Evolutionary conservation across 1,139 yeast genomes (phyloP), one percentile per base, ranked within the genome.

Genomic region (Kluyveromyces sp.): DNA sequence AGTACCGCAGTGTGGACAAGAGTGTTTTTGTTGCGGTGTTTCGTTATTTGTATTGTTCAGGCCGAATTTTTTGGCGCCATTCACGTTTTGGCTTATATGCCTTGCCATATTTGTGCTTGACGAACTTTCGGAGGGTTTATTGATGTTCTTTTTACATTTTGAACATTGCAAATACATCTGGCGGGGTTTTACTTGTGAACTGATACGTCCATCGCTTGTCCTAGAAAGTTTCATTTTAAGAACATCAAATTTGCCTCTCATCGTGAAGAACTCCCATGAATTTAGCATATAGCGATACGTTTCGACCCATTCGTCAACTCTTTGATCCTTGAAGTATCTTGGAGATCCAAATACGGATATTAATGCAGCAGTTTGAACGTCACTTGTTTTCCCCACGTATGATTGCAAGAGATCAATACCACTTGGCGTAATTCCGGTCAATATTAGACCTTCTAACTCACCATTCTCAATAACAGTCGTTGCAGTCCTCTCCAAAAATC

Each of bases 351-450:
- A 87, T 2, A 90, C 74, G 0, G 88, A 77, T 7, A 90, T 79
- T 43, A 90, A 67, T 0, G 96, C 83, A 0, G 96, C 97, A 0
- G 96, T 89, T 65, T 92, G 98, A 2, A 90, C 86, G 63, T 92
- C 98, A 49, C 89, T 79, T 0, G 96, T 87, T 56, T 92, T 74
- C 61, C 89, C 94, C 38, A 90, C 95, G 64, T 85, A 92, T 2
- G 89, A 78, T 63, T 90, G 97, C 34, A 92, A 65, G 42, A 92
- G 71, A 60, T 87, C 87, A 29, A 88, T 78, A 0, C 96, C 95
- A 48, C 78, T 71, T 0, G 89, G 87, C 0, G 97, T 89, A 26
- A 92, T 75, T 29, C 98, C 98, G 0, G 97, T 90, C 43, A 92
- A 68, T 29, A 89, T 81, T 39, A 92, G 71, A 0, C 97, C 97